A percentile compares a stretch with the other conserved stretches of the same genome.
These are phyloP conservation scores for Leccinum variicolor DNA, from an alignment of 768 basidiomycete species.

Conservation along the genomic window DNA sequence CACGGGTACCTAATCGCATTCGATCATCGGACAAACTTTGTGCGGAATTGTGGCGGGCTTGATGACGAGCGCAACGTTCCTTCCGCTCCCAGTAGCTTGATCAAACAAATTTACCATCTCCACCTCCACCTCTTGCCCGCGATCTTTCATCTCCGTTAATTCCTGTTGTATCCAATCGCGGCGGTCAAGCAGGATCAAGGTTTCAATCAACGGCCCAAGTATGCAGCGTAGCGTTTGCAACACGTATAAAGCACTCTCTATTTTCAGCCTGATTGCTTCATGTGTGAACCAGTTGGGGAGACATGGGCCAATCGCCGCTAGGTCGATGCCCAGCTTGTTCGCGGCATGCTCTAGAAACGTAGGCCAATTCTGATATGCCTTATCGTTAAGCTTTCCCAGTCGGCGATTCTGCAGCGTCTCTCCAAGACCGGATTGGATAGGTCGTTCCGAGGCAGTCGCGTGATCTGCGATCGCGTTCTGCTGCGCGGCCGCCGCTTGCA, in stretches of 20 bases:
- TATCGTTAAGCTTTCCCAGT: slow-evolving; percentile 50
- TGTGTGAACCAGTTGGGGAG: slow-evolving; percentile 23
- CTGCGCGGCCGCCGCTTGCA: slow-evolving; percentile 11
- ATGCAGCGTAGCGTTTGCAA: slow-evolving; percentile 67
- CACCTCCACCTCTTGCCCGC: slow-evolving; percentile 32
- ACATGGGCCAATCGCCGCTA: slow-evolving; percentile 3
- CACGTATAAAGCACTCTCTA: slow-evolving; percentile 48
- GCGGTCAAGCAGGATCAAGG: slow-evolving; percentile 61
- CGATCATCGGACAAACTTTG: background rate
- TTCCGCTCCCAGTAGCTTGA: slow-evolving; percentile 65
- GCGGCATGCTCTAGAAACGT: slow-evolving; percentile 41
- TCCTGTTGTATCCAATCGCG: slow-evolving; percentile 51
- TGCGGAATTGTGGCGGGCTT: slow-evolving; percentile 27
- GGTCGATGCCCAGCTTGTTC: slow-evolving; percentile 24
- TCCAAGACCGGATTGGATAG: slow-evolving; percentile 30
- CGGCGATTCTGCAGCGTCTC: slow-evolving; percentile 41
- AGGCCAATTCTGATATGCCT: slow-evolving; percentile 48
- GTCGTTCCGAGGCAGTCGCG: background rate
- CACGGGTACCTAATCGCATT: slow-evolving; percentile 3
- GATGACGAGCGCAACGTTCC: slow-evolving; percentile 66
- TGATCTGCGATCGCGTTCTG: background rate
- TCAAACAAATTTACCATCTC: slow-evolving; percentile 67
- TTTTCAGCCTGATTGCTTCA: slow-evolving; percentile 20
- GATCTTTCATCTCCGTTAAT: slow-evolving; percentile 23
- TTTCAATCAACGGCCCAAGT: slow-evolving; percentile 66